Percentiles rank a stretch among this genome's conserved stretches.
Evolutionary conservation across 2,329 filamentous ascomycete genomes (phyloP).

Genomic region (Curvularia sp.): DNA sequence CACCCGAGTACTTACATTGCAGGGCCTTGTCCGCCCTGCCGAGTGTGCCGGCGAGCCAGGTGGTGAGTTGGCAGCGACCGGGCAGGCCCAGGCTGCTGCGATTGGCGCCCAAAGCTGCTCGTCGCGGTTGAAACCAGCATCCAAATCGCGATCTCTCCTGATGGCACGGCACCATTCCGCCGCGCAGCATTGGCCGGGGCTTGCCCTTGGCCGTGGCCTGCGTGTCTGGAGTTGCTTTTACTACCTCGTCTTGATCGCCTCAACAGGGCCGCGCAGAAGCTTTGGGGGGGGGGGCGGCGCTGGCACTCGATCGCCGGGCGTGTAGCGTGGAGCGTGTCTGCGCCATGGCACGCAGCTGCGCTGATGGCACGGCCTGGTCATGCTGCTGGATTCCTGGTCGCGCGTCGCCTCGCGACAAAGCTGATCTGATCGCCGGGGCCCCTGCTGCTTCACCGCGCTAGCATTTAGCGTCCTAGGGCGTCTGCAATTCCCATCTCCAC

Average conservation of each 20-base stretch:
- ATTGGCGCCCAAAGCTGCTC: constrained; percentile 20
- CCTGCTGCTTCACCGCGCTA: constrained; percentile 21
- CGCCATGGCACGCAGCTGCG: constrained; percentile 4
- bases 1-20: no score
- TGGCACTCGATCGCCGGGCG: not conserved
- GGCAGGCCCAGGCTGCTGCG: constrained; percentile 6
- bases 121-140: constrained; percentile 7
- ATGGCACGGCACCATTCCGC: constrained; percentile 21
- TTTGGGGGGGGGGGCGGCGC: constrained; percentile 2
- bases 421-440: constrained; percentile 24
- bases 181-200: constrained; percentile 18
- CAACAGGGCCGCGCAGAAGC: constrained; percentile 1
- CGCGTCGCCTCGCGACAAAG: constrained; percentile 10
- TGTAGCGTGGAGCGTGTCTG: not conserved
- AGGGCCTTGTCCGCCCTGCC: no score
- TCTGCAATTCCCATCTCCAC: constrained; percentile 19
- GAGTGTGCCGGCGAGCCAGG: constrained; percentile 6
- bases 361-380: constrained; percentile 12
- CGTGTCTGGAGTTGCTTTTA: constrained; percentile 10
- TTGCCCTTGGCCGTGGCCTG: no score
- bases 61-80: not conserved
- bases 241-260: not conserved
- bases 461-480: constrained; percentile 13
- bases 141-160: constrained; percentile 23
- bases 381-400: constrained; percentile 3